Evolutionary conservation across 2,329 filamentous ascomycete genomes (phyloP).

Genomic region (Penicillium polonicum): DNA sequence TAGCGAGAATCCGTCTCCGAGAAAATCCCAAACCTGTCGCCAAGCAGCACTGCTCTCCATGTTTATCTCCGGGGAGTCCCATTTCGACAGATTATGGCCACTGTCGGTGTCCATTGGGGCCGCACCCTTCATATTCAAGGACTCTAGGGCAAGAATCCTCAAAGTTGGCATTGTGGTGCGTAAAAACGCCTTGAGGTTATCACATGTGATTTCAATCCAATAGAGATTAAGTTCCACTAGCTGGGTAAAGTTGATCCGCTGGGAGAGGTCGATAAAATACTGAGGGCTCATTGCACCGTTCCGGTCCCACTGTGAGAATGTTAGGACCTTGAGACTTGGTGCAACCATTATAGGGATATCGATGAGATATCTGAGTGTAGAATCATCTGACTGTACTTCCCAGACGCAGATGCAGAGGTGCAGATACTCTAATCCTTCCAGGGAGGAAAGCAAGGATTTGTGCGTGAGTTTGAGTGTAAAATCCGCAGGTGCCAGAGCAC

Average conservation of each 20-base stretch:
- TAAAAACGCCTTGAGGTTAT: neutral
- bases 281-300: neutral
- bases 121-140: neutral
- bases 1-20: neutral
- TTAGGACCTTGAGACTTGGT: neutral
- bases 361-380: neutral
- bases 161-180: neutral
- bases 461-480: neutral
- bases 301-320: neutral
- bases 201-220: neutral
- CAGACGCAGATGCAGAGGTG: neutral
- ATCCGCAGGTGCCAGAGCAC: neutral
- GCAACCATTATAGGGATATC: neutral
- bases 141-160: neutral
- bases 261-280: neutral
- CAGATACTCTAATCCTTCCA: neutral
- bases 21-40: neutral
- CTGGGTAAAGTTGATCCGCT: neutral
- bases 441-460: neutral
- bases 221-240: conserved; percentile 1
- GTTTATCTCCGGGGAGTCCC: neutral
- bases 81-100: neutral
- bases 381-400: neutral
- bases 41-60: neutral
- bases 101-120: neutral